These are phyloP conservation scores for Hippophae gyantsensis DNA, from an alignment of 306 rosid genomes.

Conservation along the genomic window DNA sequence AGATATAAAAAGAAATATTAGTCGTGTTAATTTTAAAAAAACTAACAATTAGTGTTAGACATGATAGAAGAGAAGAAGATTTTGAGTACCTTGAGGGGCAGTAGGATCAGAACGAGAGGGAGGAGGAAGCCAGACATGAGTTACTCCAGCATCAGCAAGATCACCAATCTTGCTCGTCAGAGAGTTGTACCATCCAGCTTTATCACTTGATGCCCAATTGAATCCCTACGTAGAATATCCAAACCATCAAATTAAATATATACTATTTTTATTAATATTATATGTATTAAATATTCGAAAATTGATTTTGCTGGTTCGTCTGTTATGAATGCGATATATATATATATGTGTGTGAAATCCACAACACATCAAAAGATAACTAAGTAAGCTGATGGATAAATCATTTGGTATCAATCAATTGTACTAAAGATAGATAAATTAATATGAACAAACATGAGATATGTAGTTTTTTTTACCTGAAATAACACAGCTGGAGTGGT, in stretches of 20 bases:
- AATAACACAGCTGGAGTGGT: not conserved
- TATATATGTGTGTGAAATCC: too few relatives aligned
- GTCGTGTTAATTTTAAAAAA: not conserved
- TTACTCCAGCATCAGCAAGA: slow-evolving; percentile 37
- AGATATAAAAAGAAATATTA: not conserved
- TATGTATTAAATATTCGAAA: too few relatives aligned
- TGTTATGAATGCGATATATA: too few relatives aligned
- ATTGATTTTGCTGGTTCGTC: too few relatives aligned
- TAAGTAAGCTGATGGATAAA: not conserved
- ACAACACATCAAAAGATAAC: too few relatives aligned
- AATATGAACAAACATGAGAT: not conserved
- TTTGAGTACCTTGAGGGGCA: slow-evolving; percentile 30
- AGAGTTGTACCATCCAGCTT: slow-evolving; percentile 62
- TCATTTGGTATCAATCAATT: not conserved
- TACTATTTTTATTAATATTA: too few relatives aligned
- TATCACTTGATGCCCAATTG: slow-evolving; percentile 69
- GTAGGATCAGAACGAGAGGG: slow-evolving; percentile 42
- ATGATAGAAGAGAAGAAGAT: not conserved
- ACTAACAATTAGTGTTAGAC: not conserved
- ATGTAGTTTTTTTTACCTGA: not conserved
- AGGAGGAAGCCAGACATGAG: slow-evolving; percentile 91
- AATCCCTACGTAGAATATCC: slow-evolving; percentile 35
- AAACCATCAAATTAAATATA: too few relatives aligned
- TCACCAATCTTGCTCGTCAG: slow-evolving; percentile 41
- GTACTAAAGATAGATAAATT: not conserved